Evolutionary conservation across 139 green algal genomes (phyloP).

Genomic region (Chlorella sp.): DNA sequence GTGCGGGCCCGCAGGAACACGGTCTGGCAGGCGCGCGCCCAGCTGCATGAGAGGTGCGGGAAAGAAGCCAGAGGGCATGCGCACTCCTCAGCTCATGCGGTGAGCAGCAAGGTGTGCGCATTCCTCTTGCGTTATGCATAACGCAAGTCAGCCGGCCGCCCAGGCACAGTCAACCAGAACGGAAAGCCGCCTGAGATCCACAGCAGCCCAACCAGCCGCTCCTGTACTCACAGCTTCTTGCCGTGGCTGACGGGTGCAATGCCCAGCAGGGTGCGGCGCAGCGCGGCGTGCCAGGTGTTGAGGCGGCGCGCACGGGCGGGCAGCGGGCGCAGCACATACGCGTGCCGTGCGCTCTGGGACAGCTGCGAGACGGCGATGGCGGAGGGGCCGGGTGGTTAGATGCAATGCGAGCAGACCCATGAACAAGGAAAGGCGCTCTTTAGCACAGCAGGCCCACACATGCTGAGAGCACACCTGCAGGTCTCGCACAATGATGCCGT

Average conservation of each 20-base stretch:
- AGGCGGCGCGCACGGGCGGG: constrained; percentile 51
- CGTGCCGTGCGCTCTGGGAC: constrained; percentile 46
- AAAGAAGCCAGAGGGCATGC: background rate
- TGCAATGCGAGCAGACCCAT: too few relatives aligned
- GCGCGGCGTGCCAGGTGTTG: constrained; percentile 7
- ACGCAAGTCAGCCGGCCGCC: too few relatives aligned
- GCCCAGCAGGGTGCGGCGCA: constrained; percentile 49
- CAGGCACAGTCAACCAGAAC: too few relatives aligned
- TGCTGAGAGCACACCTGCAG: constrained; percentile 35
- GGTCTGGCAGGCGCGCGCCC: constrained; percentile 42
- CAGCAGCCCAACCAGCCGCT: background rate
- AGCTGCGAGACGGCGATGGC: constrained; percentile 15
- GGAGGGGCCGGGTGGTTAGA: background rate
- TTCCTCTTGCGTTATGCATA: too few relatives aligned
- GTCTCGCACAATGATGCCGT: constrained; percentile 61
- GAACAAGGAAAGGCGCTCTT: too few relatives aligned
- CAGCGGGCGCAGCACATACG: constrained; percentile 61
- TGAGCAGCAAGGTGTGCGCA: too few relatives aligned
- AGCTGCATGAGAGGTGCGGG: constrained; percentile 33
- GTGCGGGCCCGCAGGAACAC: constrained; percentile 52
- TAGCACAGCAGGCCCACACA: too few relatives aligned
- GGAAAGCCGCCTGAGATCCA: too few relatives aligned
- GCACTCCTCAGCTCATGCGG: too few relatives aligned
- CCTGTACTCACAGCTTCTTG: constrained; percentile 26
- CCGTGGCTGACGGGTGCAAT: background rate